These are phyloP conservation scores for Ceratocystis diversiconidia DNA, from an alignment of 2,329 filamentous ascomycete species.

Conservation along the genomic window DNA sequence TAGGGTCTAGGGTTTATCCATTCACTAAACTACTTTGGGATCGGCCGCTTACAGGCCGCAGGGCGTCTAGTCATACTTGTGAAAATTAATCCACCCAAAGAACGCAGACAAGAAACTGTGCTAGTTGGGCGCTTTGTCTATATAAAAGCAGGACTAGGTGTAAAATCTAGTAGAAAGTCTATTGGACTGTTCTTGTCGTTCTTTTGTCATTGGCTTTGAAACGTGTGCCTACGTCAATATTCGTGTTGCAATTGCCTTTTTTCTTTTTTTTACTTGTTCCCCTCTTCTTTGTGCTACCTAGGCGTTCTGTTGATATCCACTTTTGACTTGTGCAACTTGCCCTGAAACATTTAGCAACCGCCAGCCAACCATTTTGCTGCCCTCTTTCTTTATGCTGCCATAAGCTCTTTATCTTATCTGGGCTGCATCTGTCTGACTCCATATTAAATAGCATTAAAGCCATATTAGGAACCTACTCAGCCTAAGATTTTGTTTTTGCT, in stretches of 20 bases:
- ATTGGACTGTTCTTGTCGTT: no score
- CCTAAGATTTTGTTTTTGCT: neutral
- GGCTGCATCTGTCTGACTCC: neutral
- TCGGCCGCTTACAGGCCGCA: neutral
- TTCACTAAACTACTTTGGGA: neutral
- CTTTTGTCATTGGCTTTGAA: neutral
- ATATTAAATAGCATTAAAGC: neutral
- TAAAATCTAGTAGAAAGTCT: no score
- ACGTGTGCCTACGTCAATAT: neutral
- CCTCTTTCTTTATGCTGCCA: neutral
- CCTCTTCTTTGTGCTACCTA: neutral
- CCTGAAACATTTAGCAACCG: neutral
- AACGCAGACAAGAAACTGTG: neutral
- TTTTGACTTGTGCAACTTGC: neutral
- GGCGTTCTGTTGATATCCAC: neutral
- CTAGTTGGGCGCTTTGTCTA: neutral
- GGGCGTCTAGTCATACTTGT: conserved; percentile 3
- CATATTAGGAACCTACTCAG: neutral
- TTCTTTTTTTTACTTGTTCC: neutral
- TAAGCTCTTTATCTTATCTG: conserved; percentile 10
- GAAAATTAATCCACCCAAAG: neutral
- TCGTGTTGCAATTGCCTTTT: neutral
- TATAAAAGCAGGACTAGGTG: neutral
- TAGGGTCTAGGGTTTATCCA: neutral
- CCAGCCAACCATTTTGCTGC: neutral